A percentile compares a stretch with the other conserved stretches of the same genome.
These are phyloP conservation scores for Antarctomyces pellizariae DNA, from an alignment of 495 filamentous ascomycete species.

Conservation along the genomic window DNA sequence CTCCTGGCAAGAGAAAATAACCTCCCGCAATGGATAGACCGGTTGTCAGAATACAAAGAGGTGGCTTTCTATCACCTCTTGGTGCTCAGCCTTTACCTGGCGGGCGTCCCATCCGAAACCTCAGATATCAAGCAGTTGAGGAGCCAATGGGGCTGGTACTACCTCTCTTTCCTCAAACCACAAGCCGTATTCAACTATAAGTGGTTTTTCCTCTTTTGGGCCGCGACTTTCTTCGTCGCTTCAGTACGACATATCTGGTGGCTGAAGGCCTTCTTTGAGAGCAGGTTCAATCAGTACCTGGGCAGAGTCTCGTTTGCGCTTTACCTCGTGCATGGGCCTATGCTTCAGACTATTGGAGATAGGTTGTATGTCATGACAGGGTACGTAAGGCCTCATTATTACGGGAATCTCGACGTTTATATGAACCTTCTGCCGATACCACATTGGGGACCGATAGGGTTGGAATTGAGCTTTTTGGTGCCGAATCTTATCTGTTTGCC, in stretches of 20 bases:
- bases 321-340: slow-evolving; percentile 32
- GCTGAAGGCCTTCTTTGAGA: slow-evolving; percentile 30
- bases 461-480: slow-evolving; percentile 27
- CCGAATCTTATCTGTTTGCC: slow-evolving; percentile 31
- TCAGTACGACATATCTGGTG: slow-evolving; percentile 26
- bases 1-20: slow-evolving; percentile 18
- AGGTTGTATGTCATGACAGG: slow-evolving; percentile 28
- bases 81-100: slow-evolving; percentile 17
- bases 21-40: slow-evolving; percentile 16
- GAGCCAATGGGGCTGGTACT: slow-evolving; percentile 21
- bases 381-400: slow-evolving; percentile 18
- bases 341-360: slow-evolving; percentile 26
- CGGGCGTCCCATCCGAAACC: slow-evolving; percentile 21
- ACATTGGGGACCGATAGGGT: slow-evolving; percentile 24
- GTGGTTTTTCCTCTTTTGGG: slow-evolving; percentile 29
- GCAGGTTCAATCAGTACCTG: slow-evolving; percentile 33
- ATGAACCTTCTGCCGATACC: slow-evolving; percentile 22
- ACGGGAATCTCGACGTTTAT: slow-evolving; percentile 18
- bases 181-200: slow-evolving; percentile 28
- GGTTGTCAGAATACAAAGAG: slow-evolving; percentile 18
- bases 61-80: slow-evolving; percentile 23
- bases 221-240: slow-evolving; percentile 28
- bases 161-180: slow-evolving; percentile 22
- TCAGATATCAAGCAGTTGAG: slow-evolving; percentile 14
- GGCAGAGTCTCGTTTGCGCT: slow-evolving; percentile 32